phyloP scores from a whole-genome alignment of 306 rosid genomes.

The Crotalaria pallida region DNA sequence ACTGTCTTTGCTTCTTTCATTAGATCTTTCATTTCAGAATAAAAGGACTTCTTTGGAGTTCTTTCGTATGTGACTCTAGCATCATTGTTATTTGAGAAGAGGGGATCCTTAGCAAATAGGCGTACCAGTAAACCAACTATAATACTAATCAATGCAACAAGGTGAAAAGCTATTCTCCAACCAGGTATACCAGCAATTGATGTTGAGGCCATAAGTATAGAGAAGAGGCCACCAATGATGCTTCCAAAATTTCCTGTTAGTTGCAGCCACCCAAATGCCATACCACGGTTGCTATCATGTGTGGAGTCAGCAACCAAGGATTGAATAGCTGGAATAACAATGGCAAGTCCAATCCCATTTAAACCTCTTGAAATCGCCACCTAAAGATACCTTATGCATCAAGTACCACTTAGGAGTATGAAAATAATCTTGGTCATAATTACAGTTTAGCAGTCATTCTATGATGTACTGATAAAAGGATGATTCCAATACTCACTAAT shows the following conservation, averaged over 20 bases:
- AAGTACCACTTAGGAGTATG: not conserved
- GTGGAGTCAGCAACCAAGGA: constrained; percentile 85
- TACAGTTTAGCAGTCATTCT: not conserved
- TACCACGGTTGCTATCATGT: constrained; percentile 65
- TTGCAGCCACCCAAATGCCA: constrained; percentile 79
- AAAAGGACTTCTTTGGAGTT: constrained; percentile 24
- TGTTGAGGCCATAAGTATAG: constrained; percentile 65
- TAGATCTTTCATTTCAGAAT: constrained; percentile 43
- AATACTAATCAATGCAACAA: constrained; percentile 70
- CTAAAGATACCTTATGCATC: constrained; percentile 19
- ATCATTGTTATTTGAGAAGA: constrained; percentile 31
- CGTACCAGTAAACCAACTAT: constrained; percentile 53
- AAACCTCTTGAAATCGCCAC: constrained; percentile 87
- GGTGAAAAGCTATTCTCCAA: constrained; percentile 80
- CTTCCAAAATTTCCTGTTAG: constrained; percentile 63
- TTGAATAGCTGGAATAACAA: constrained; percentile 70
- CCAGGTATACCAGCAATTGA: constrained; percentile 67
- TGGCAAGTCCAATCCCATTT: constrained; percentile 89
- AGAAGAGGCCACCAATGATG: constrained; percentile 64
- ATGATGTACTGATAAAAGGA: not conserved
- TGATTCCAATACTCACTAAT: not conserved
- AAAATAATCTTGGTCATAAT: not conserved
- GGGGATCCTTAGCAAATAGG: constrained; percentile 67
- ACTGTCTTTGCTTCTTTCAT: constrained; percentile 61
- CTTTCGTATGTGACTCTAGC: constrained; percentile 6